Conservation (phyloP, 2,329 filamentous ascomycete genomes). For the Knufia petricola region DNA sequence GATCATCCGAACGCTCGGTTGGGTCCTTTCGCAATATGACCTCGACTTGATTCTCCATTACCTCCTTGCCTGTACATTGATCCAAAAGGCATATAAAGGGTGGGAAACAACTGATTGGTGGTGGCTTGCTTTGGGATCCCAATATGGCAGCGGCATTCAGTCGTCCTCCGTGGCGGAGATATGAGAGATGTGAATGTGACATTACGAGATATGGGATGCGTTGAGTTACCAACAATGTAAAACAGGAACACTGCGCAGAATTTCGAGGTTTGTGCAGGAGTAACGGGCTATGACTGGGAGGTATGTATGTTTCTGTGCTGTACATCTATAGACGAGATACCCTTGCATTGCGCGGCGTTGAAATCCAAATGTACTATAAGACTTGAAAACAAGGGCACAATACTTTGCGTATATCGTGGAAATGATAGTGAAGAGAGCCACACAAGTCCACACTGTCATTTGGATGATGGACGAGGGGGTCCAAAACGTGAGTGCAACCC, state of each 20-base stretch:
- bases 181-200: background rate
- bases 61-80: background rate
- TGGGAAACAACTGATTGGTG: slow-evolving; percentile 12
- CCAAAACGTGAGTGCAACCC: too few species aligned
- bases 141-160: slow-evolving; percentile 1
- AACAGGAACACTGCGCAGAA: background rate
- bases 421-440: too few species aligned
- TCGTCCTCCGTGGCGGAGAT: background rate
- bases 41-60: slow-evolving; percentile 7
- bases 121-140: slow-evolving; percentile 9
- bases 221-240: background rate
- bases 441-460: too few species aligned
- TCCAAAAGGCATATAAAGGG: slow-evolving; percentile 1
- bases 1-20: slow-evolving; percentile 24
- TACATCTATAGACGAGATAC: slow-evolving; percentile 3
- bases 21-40: slow-evolving; percentile 3
- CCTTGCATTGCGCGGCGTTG: slow-evolving; percentile 6
- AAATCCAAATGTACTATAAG: too few species aligned
- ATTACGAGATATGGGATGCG: background rate
- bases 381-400: too few species aligned
- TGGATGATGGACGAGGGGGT: too few species aligned
- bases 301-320: background rate
- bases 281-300: background rate
- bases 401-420: too few species aligned
- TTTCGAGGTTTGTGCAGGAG: background rate